phyloP scores from a whole-genome alignment of 2,329 filamentous ascomycete species.

The Penicillium sclerotigenum region DNA sequence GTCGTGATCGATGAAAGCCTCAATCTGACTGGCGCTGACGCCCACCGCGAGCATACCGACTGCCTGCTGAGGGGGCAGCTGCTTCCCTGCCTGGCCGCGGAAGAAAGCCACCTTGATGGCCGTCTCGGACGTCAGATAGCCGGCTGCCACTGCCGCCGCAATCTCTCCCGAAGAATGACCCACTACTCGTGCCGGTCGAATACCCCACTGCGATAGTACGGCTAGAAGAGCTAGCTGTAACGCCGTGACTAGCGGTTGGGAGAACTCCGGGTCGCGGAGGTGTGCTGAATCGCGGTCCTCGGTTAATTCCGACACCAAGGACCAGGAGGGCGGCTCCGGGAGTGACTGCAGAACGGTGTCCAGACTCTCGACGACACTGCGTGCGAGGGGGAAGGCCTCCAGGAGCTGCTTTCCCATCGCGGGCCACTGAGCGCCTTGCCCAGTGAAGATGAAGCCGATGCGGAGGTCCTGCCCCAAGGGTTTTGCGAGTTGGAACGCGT shows the following conservation, averaged over 20 bases:
- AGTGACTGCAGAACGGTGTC: too few species aligned
- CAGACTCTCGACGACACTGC: too few species aligned
- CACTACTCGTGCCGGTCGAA: neutral
- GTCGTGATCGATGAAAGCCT: neutral
- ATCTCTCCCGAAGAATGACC: constrained; percentile 10
- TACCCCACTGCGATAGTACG: constrained; percentile 4
- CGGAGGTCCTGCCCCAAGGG: neutral
- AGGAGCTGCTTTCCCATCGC: neutral
- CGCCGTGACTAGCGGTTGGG: constrained; percentile 12
- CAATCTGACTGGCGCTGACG: neutral
- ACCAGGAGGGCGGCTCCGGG: too few species aligned
- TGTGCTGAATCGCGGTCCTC: neutral
- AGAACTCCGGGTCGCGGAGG: constrained; percentile 6
- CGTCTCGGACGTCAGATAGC: neutral
- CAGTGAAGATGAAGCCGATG: constrained; percentile 7
- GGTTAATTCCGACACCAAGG: too few species aligned
- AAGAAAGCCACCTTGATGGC: neutral
- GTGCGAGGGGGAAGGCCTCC: too few species aligned
- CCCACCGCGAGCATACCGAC: constrained; percentile 6
- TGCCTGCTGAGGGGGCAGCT: neutral
- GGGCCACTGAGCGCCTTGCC: constrained; percentile 9
- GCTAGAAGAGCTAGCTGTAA: constrained; percentile 10
- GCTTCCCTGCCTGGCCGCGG: neutral
- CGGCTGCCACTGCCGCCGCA: constrained; percentile 2
- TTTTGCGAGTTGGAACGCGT: neutral